Conservation (phyloP, 2,329 filamentous ascomycete genomes). For the Beauveria varroae region DNA sequence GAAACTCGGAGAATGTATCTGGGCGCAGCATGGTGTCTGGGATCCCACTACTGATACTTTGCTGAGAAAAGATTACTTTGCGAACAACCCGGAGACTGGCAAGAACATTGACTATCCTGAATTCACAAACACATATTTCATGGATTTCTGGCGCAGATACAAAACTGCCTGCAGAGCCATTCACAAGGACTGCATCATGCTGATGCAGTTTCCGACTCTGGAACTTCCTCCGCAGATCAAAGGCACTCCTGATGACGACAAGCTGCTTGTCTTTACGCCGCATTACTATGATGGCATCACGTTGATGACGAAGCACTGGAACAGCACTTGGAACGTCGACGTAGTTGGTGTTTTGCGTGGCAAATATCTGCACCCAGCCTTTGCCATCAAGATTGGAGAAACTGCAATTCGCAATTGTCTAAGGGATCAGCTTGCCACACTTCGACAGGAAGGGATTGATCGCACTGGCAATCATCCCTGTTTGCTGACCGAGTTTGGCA, state of each 20-base stretch:
- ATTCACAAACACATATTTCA: constrained; percentile 87
- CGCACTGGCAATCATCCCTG: constrained; percentile 84
- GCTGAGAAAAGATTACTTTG: constrained; percentile 81
- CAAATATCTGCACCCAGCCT: constrained; percentile 78
- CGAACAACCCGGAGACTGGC: constrained; percentile 66
- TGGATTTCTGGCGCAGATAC: constrained; percentile 76
- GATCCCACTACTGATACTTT: constrained; percentile 71
- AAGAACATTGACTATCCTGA: constrained; percentile 69
- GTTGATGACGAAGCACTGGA: constrained; percentile 98
- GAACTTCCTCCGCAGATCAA: constrained; percentile 87
- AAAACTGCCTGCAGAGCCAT: constrained; percentile 64
- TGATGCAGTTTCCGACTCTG: constrained; percentile 86
- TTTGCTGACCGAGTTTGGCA: constrained; percentile 89
- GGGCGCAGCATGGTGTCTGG: constrained; percentile 97
- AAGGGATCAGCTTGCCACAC: constrained; percentile 73
- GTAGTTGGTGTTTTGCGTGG: constrained; percentile 87
- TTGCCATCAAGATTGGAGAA: constrained; percentile 89
- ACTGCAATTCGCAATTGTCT: constrained; percentile 91
- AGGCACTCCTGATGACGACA: constrained; percentile 80
- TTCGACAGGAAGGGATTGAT: constrained; percentile 80
- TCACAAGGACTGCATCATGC: constrained; percentile 75
- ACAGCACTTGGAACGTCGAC: constrained; percentile 93
- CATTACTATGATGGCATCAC: constrained; percentile 98
- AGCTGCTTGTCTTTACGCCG: constrained; percentile 82
- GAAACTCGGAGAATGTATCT: constrained; percentile 90